phyloP scores from a whole-genome alignment of 345 rosid genomes.

The Lepidium africanum region DNA sequence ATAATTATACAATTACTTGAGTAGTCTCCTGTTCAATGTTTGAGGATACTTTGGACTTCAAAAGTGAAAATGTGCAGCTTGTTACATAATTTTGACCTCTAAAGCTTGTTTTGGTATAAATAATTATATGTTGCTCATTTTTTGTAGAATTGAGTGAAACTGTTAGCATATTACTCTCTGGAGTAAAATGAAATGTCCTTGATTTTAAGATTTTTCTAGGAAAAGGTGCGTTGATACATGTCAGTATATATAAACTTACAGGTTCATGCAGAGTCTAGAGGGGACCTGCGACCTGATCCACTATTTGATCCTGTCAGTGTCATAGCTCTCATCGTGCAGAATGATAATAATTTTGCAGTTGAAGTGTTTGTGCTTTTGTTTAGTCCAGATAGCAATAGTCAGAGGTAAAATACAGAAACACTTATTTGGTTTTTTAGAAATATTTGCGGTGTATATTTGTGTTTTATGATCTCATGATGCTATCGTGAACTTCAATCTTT shows the following conservation, averaged over 20 bases:
- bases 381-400: slow-evolving; percentile 32
- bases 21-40: neutral
- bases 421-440: neutral
- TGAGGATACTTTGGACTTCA: slow-evolving; percentile 7
- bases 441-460: neutral
- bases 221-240: slow-evolving; percentile 5
- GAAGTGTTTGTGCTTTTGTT: slow-evolving; percentile 51
- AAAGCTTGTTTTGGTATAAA: neutral
- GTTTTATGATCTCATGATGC: neutral
- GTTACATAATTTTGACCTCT: neutral
- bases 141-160: neutral
- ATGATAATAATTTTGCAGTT: slow-evolving; percentile 41
- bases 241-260: slow-evolving; percentile 20
- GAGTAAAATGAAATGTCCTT: neutral
- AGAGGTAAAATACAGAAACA: slow-evolving; percentile 39
- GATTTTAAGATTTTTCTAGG: neutral
- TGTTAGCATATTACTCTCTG: neutral
- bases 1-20: neutral
- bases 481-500: neutral
- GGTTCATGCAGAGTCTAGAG: slow-evolving; percentile 90
- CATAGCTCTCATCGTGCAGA: slow-evolving; percentile 60
- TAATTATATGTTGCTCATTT: neutral
- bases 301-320: slow-evolving; percentile 71
- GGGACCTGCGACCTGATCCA: slow-evolving; percentile 85
- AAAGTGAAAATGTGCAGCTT: neutral